Evolutionary conservation across 2,329 filamentous ascomycete species (phyloP), one percentile per base, ranked within the genome.

Genomic region (Colletotrichum sp.): DNA sequence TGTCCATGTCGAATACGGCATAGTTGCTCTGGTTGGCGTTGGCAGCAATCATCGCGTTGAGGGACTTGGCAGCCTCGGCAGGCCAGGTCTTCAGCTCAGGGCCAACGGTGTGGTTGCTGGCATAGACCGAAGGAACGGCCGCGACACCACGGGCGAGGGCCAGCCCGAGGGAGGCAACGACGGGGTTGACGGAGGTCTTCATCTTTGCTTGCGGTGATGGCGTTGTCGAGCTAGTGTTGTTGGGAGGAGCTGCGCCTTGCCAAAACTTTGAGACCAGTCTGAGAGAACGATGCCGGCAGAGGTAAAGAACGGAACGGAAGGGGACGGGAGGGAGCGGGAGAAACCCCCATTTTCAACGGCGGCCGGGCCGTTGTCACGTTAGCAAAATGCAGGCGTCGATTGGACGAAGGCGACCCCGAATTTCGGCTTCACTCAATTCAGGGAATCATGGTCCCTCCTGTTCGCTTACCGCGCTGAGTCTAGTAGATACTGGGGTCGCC

Each of bases 1-100:
- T 87, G 81, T 88, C 86, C 86, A 87, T 87, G 80, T 88, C 85
- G 62, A 86, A 86, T 28, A 84, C 81, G 15, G 85, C 85, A 60
- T 85, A 86, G 68, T 82, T 81, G 28, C 83, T 83, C 62, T 81
- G 77, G 80, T 86, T 80, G 26, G 84, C 84, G 71, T 86, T 86
- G 68, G 79, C 79, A 2, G 80, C 78, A 70, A 86, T 86, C 85
- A 86, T 85, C 39, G 77, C 78, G 71, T 84, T 80, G 64, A 86
- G 80, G 4, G 82, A 79, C 28, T 79, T 79, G 6, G 85, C 85
- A 0, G 85, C 85, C 8, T 79, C 77, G 7, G 78, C 67, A 8
- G 85, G 85, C 85, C 85, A 86, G 77, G 86, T 85, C 52, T 71
- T 76, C 28, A 80, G 60, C 30, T 77, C 67, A 34, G 79, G 79